Conservation (phyloP, 208 protist species). For the Balamuthia mandrillaris region DNA sequence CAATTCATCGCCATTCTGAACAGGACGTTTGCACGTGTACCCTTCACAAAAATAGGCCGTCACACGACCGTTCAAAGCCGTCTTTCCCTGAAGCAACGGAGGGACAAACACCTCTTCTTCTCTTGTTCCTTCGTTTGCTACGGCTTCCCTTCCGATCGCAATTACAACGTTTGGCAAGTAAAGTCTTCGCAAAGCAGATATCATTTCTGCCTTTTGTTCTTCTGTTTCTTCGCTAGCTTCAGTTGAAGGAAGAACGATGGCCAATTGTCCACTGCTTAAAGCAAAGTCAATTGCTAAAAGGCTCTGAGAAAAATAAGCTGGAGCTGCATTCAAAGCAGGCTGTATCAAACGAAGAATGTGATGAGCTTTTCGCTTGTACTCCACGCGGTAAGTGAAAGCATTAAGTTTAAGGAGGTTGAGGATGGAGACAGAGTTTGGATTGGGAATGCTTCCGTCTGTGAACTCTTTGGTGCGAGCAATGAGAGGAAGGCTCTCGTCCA, state of each 20-base stretch:
- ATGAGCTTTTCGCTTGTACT: not conserved
- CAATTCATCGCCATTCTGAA: not conserved
- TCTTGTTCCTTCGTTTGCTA: not conserved
- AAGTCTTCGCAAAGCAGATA: not conserved
- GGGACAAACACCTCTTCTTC: not conserved
- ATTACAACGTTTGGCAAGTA: conserved; percentile 19
- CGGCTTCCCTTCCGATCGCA: not conserved
- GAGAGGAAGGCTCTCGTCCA: not conserved
- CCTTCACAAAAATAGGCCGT: not conserved
- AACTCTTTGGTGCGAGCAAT: conserved; percentile 29
- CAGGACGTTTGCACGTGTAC: not conserved
- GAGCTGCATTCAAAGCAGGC: not conserved
- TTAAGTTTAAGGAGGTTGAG: conserved; percentile 7
- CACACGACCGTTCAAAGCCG: not conserved
- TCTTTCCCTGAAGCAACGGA: conserved; percentile 16
- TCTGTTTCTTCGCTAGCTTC: not conserved
- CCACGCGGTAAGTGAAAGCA: not conserved
- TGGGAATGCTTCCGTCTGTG: conserved; percentile 22
- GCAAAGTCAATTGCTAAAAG: conserved; percentile 13
- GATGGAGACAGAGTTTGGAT: not conserved
- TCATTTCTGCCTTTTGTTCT: too few species aligned
- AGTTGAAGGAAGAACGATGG: not conserved
- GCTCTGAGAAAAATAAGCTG: not conserved
- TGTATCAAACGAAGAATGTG: not conserved
- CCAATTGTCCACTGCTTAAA: too few species aligned